phyloP scores from a whole-genome alignment of 331 rosid species.

The Spiraea crenata region DNA sequence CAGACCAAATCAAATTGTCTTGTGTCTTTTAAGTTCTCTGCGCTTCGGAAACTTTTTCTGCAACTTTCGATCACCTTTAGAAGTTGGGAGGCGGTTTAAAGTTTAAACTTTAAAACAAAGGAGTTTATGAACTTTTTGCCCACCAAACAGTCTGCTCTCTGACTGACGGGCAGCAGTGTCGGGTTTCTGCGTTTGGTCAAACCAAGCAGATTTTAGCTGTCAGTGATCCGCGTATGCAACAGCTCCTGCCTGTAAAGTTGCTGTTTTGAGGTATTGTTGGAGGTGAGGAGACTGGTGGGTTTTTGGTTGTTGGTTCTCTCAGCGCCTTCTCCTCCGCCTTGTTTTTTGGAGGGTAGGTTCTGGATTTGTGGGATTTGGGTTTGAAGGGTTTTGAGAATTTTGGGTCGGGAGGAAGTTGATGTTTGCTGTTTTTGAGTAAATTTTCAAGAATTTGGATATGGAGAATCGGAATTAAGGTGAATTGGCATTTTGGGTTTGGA shows the following conservation, averaged over 20 bases:
- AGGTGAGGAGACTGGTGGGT: conserved; percentile 3
- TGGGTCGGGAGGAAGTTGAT: conserved; percentile 4
- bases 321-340: conserved; percentile 1
- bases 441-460: conserved; percentile 15
- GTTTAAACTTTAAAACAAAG: too few species aligned
- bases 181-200: conserved; percentile 1
- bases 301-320: conserved; percentile 16
- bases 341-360: conserved; percentile 13
- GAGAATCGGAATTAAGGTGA: conserved; percentile 17
- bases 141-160: conserved; percentile 52
- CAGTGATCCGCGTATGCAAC: neutral
- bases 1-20: too few species aligned
- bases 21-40: neutral
- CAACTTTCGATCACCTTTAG: conserved; percentile 11
- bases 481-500: conserved; percentile 6
- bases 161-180: conserved; percentile 30
- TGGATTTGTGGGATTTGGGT: conserved; percentile 1
- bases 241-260: neutral
- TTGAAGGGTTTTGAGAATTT: conserved; percentile 14
- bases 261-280: neutral
- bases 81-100: conserved; percentile 14
- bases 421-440: neutral
- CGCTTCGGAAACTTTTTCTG: neutral
- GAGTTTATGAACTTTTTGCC: conserved; percentile 14
- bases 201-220: neutral